Conservation (phyloP, 805 yeast genomes). For the Ogataea pilisensis region DNA sequence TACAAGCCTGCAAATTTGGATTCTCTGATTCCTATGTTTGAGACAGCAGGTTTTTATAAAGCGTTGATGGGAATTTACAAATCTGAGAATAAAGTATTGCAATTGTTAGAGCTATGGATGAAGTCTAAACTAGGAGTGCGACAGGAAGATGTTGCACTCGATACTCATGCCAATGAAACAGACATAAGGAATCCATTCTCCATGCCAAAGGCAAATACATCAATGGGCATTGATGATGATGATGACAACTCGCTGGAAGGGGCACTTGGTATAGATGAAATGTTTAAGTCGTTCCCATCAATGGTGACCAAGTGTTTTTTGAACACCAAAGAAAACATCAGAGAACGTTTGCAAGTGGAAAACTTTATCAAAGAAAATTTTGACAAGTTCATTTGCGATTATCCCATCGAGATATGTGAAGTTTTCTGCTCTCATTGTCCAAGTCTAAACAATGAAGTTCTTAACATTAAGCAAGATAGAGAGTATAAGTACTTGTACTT, state of each 20-base stretch:
- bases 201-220: too few relatives aligned
- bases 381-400: constrained; percentile 24
- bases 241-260: too few relatives aligned
- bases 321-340: constrained; percentile 8
- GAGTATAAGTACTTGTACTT: constrained; percentile 33
- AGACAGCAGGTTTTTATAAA: constrained; percentile 50
- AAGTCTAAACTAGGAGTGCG: constrained; percentile 7
- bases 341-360: constrained; percentile 23
- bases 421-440: constrained; percentile 37
- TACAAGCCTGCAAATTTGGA: constrained; percentile 57
- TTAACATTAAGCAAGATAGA: constrained; percentile 26
- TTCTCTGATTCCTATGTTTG: constrained; percentile 45
- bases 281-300: constrained; percentile 30
- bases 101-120: constrained; percentile 54
- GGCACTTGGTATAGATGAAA: constrained; percentile 12
- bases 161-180: neutral
- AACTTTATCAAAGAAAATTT: constrained; percentile 28
- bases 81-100: constrained; percentile 46
- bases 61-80: constrained; percentile 58
- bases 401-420: constrained; percentile 34
- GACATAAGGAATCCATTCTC: neutral
- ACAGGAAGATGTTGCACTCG: neutral
- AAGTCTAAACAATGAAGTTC: constrained; percentile 34
- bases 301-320: constrained; percentile 26
- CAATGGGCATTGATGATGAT: too few relatives aligned